A percentile compares a stretch with the other conserved stretches of the same genome.
phyloP scores from a whole-genome alignment of 176 grass and related monocot genomes.

The Themeda triandra region DNA sequence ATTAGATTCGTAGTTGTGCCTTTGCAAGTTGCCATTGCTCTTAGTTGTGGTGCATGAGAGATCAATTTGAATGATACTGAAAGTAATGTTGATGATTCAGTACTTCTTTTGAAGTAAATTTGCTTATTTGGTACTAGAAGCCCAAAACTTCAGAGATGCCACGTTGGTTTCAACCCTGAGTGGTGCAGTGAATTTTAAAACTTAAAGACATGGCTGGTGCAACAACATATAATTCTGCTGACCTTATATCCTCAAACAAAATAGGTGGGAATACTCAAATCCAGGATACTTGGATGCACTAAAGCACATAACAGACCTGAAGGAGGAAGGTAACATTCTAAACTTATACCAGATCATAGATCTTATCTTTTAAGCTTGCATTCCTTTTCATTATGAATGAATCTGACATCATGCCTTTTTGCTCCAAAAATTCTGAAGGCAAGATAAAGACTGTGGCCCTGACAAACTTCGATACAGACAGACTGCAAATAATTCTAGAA shows the following conservation, averaged over 20 bases:
- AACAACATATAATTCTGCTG: not conserved
- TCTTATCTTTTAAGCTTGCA: not conserved
- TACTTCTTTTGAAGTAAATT: not conserved
- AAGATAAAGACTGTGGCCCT: slow-evolving; percentile 80
- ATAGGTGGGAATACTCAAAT: slow-evolving; percentile 99
- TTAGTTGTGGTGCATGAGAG: not conserved
- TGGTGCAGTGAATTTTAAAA: not conserved
- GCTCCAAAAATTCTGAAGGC: slow-evolving; percentile 42
- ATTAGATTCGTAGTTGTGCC: not conserved
- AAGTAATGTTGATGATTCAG: not conserved
- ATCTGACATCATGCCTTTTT: slow-evolving; percentile 21
- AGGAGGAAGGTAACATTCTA: slow-evolving; percentile 72
- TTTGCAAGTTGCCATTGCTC: not conserved
- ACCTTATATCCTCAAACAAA: slow-evolving; percentile 33
- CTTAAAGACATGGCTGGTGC: not conserved
- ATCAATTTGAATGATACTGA: not conserved
- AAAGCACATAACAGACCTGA: slow-evolving; percentile 88
- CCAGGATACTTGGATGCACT: slow-evolving; percentile 90
- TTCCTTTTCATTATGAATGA: not conserved
- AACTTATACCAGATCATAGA: not conserved
- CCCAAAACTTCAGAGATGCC: not conserved
- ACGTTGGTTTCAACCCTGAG: not conserved
- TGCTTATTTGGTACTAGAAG: not conserved
- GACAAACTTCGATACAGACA: slow-evolving; percentile 75
- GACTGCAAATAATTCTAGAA: slow-evolving; percentile 84